Conservation (phyloP, 2,329 filamentous ascomycete species). For the Colletotrichum sp. region DNA sequence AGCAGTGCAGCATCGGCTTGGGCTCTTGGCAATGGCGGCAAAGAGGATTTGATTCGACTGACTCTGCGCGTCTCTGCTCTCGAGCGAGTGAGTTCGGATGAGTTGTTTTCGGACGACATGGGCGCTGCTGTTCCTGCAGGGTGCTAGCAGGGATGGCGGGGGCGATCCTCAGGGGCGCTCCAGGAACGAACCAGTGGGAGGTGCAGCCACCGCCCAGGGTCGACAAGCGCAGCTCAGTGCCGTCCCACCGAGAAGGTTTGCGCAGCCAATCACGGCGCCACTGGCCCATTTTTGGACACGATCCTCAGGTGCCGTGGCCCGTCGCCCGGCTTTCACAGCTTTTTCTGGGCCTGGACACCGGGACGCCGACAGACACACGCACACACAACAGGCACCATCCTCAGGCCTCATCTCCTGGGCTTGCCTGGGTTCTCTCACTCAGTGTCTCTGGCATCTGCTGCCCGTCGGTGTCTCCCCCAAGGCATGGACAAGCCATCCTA, state of each 20-base stretch:
- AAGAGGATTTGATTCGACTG: not conserved
- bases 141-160: slow-evolving; percentile 10
- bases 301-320: not conserved
- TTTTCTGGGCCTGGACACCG: not conserved
- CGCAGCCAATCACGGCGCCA: not conserved
- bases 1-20: not conserved
- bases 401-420: not conserved
- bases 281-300: slow-evolving; percentile 14
- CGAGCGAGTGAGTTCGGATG: not conserved
- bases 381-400: not conserved
- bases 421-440: not conserved
- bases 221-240: slow-evolving; percentile 2
- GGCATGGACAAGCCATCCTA: not conserved
- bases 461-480: not conserved
- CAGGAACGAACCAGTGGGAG: slow-evolving; percentile 20
- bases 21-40: not conserved
- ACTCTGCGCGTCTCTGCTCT: not conserved
- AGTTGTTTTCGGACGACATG: slow-evolving; percentile 6
- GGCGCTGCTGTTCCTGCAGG: slow-evolving; percentile 20
- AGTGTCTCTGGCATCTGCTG: not conserved
- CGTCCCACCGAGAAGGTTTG: slow-evolving; percentile 1
- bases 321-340: not conserved
- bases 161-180: slow-evolving; percentile 16
- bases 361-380: not conserved
- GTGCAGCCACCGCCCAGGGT: slow-evolving; percentile 3